Evolutionary conservation across 1,139 yeast species (phyloP).

Genomic region (Candida anutae): DNA sequence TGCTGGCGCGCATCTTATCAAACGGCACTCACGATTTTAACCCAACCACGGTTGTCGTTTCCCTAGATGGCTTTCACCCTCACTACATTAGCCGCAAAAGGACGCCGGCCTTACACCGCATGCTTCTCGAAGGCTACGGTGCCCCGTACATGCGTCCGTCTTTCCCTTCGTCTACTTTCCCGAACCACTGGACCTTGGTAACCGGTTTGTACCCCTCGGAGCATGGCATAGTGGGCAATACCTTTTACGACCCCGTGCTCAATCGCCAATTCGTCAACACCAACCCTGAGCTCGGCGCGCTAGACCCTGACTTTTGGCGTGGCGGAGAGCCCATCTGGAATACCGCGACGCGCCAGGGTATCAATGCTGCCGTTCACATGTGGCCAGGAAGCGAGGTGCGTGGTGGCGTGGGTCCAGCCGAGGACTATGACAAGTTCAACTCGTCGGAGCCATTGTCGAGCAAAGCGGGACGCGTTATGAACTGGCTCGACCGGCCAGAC

Average conservation of each 20-base stretch:
- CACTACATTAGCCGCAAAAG: slow-evolving; percentile 61
- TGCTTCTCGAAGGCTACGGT: slow-evolving; percentile 49
- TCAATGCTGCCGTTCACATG: slow-evolving; percentile 80
- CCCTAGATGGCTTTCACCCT: slow-evolving; percentile 88
- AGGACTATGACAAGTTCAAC: slow-evolving; percentile 55
- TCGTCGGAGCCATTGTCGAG: slow-evolving; percentile 50
- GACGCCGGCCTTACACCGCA: slow-evolving; percentile 65
- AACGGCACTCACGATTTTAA: slow-evolving; percentile 71
- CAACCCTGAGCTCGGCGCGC: slow-evolving; percentile 46
- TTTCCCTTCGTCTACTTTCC: slow-evolving; percentile 84
- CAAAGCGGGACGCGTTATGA: slow-evolving; percentile 50
- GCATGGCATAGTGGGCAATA: slow-evolving; percentile 85
- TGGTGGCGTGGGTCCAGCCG: slow-evolving; percentile 36
- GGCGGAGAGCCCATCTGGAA: slow-evolving; percentile 90
- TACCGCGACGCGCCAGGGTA: slow-evolving; percentile 61
- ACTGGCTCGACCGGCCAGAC: slow-evolving; percentile 57
- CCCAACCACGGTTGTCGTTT: slow-evolving; percentile 71
- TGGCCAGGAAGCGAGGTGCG: slow-evolving; percentile 88
- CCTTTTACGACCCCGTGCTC: slow-evolving; percentile 59
- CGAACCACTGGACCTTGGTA: slow-evolving; percentile 86
- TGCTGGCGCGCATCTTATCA: slow-evolving; percentile 15
- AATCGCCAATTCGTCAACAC: slow-evolving; percentile 58
- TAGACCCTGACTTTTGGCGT: slow-evolving; percentile 62
- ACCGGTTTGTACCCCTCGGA: slow-evolving; percentile 80
- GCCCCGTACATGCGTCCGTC: slow-evolving; percentile 83